Percentiles rank a stretch among this genome's conserved stretches.
These are phyloP conservation scores for Haplosporangium gracile DNA, from an alignment of 192 early-diverging fungal species.

Conservation along the genomic window DNA sequence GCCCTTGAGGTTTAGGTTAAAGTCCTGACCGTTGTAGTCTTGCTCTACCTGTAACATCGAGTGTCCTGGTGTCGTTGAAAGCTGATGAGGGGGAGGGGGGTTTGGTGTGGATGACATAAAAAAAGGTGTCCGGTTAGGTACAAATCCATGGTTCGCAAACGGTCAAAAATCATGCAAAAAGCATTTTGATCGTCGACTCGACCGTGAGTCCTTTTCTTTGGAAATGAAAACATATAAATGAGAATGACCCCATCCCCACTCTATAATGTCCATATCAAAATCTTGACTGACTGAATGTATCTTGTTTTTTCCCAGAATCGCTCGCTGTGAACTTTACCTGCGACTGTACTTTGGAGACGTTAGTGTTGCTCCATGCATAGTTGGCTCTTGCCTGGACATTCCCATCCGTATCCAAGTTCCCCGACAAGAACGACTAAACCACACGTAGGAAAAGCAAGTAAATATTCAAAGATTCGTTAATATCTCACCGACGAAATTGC, in stretches of 20 bases:
- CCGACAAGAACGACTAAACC: constrained; percentile 86
- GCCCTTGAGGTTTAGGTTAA: constrained; percentile 90
- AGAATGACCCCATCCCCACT: constrained; percentile 20
- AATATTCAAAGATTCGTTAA: not conserved
- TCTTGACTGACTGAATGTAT: not conserved
- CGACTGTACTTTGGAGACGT: constrained; percentile 74
- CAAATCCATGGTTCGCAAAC: no score
- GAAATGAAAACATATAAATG: not conserved
- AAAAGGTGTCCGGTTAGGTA: no score
- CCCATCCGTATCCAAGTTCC: constrained; percentile 94
- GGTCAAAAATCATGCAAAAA: no score
- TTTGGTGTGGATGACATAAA: no score
- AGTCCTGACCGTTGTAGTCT: constrained; percentile 93
- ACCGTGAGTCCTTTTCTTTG: not conserved
- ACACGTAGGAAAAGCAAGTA: not conserved
- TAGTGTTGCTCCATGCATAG: constrained; percentile 83
- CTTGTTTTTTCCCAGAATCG: not conserved
- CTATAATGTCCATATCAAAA: not conserved
- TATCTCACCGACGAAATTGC: not conserved
- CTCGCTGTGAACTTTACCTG: constrained; percentile 37
- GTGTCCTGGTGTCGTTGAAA: constrained; percentile 82
- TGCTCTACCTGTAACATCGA: constrained; percentile 94
- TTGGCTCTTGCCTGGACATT: constrained; percentile 86
- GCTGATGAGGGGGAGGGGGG: constrained; percentile 22
- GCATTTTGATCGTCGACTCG: no score